Base-by-base conservation (phyloP, 1,284 basidiomycete genomes). In the Sporisorium graminicola region DNA sequence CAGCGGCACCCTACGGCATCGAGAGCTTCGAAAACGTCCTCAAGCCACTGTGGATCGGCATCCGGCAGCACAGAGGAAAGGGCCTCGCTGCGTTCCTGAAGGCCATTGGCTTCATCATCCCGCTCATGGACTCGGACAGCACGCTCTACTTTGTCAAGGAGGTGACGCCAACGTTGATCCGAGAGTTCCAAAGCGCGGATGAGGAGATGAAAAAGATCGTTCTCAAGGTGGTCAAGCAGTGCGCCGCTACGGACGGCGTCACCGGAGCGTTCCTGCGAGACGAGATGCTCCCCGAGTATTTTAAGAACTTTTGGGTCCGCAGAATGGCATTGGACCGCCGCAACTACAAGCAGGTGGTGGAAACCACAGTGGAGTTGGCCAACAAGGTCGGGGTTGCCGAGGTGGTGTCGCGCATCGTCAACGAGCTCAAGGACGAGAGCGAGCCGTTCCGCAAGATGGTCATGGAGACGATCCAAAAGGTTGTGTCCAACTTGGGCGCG, bases 171-270 rank as follows among this genome's bases (percentile, higher is more conserved):
- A 85, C 82, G 18, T 60, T 99, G 68, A 99, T 99, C 74, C 94
- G 97, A 85, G 97, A 99, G 88, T 99, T 99, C 89, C 95, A 97
- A 86, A 98, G 94, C 7, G 97, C 96, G 10, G 97, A 99, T 86
- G 97, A 99, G 87, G 97, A 99, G 88, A 99, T 99, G 97, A 97
- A 98, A 89, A 97, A 98, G 89, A 99, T 99, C 79, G 96, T 99
- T 4, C 88, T 99, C 57, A 98, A 99, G 86, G 97, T 99, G 60
- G 95, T 99, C 83, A 97, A 98, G 87, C 96, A 99, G 86, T 99
- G 97, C 85, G 94, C 97, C 42, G 93, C 94, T 8, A 99, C 97
- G 0, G 97, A 99, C 83, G 84, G 84, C n/a, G 84, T 85, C 53
- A 85, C 82, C 1, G 82, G 83, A 46, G 63, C 74, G 12, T 85